Evolutionary conservation across 1,284 basidiomycete species (phyloP), one percentile per base, ranked within the genome.

Genomic region (Calocybe gambosa): DNA sequence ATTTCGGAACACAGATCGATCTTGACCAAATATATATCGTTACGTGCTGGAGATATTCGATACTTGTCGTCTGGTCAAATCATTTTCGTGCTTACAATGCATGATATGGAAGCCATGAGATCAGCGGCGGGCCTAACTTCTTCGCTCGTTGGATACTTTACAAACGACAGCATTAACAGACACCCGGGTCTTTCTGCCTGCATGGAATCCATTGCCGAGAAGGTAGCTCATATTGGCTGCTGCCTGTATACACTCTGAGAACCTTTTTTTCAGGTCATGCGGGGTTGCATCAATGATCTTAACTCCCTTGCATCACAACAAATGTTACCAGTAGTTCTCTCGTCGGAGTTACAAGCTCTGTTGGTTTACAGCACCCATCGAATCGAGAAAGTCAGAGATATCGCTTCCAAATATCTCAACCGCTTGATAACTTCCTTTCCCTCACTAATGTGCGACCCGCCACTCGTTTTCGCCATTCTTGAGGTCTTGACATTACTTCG

Each of bases 341-440:
- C 85, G 1, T 66, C 71, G 2, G 91, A 98, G 58, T 75, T 98
- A 19, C 82, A 83, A 45, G 70, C 69, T 28, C 74, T 99, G 26
- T 75, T 98, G 28, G 73, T 93, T 5, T 77, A 75, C 28, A 87
- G 88, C 62, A 93, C 91, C 5, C 92, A 97, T 63, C 80, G 91
- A 12, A 80, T 92, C 46, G 70, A 77, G 28, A 87, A 87, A 61
- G 89, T 89, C 44, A 79, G 95, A 34, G 83, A 88, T 31, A 75
- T 91, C 18, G 90, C 95, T 0, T 77, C 85, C 44, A 82, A 78
- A 62, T 96, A 90, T 60, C 74, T 96, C 20, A 82, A 93, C 64
- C 80, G 84, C 33, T 72, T 99, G 38, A 82, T 98, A 54, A 85
- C 83, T n/a, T 90, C 89, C 1, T 96, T 97, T 67, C 94, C 96